phyloP scores from a whole-genome alignment of 176 grass and related monocot genomes.

The Oryza longistaminata region DNA sequence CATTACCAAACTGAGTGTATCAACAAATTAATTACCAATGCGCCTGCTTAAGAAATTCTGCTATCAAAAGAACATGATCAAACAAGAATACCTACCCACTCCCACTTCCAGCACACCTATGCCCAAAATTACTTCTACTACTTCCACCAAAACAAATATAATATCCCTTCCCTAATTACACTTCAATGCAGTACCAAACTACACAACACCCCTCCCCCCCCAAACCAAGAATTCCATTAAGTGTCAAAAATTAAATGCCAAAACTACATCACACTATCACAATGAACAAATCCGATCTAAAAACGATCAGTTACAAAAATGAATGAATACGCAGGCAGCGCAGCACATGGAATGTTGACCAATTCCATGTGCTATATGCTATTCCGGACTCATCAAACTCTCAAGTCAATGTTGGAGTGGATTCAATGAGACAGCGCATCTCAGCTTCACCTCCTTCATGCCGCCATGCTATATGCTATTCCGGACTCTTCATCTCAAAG shows the following conservation, averaged over 20 bases:
- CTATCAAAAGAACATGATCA: not conserved
- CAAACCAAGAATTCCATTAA: not conserved
- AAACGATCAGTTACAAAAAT: slow-evolving; percentile 29
- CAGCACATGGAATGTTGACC: not conserved
- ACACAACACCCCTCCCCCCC: not conserved
- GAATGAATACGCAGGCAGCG: not conserved
- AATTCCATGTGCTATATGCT: too few relatives aligned
- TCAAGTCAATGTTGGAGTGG: not conserved
- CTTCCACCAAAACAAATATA: not conserved
- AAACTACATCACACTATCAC: not conserved
- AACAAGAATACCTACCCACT: not conserved
- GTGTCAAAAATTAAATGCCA: not conserved
- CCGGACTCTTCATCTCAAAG: not conserved
- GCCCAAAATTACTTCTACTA: not conserved
- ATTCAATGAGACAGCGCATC: not conserved
- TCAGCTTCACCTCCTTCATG: not conserved
- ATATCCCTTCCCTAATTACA: slow-evolving; percentile 17
- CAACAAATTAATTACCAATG: not conserved
- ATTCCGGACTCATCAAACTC: not conserved
- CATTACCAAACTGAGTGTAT: not conserved
- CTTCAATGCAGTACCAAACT: not conserved
- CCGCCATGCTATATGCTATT: not conserved
- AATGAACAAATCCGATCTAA: not conserved
- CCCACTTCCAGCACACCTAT: not conserved
- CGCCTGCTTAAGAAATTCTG: not conserved